These are phyloP conservation scores for Trypanosoma boissoni DNA, from an alignment of 208 protist genomes.

Conservation along the genomic window DNA sequence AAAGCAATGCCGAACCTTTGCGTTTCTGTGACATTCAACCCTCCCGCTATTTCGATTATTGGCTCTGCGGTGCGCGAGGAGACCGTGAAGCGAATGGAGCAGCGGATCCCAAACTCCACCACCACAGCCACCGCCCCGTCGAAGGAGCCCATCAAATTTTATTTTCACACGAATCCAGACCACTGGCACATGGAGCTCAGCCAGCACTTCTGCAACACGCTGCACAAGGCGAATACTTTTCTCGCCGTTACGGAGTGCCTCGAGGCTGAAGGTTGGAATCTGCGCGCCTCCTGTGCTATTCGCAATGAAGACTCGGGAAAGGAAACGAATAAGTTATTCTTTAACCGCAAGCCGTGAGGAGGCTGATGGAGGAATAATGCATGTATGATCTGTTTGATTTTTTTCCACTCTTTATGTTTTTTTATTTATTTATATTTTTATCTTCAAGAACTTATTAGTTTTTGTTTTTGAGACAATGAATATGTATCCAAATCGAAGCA, in stretches of 20 bases:
- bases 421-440: conserved; percentile 17
- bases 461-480: not conserved
- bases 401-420: not conserved
- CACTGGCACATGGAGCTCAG: conserved; percentile 88
- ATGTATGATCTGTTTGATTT: not conserved
- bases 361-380: not conserved
- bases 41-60: conserved; percentile 82
- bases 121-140: conserved; percentile 68
- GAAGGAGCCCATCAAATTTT: conserved; percentile 74
- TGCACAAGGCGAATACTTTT: conserved; percentile 81
- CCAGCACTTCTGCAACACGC: conserved; percentile 90
- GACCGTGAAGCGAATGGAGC: conserved; percentile 80
- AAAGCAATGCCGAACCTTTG: conserved; percentile 88
- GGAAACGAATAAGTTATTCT: conserved; percentile 86
- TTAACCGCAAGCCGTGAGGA: conserved; percentile 36
- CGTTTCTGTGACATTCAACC: conserved; percentile 89
- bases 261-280: conserved; percentile 82
- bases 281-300: conserved; percentile 72
- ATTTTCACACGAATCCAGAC: conserved; percentile 69
- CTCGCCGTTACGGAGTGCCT: conserved; percentile 75
- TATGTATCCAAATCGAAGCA: not conserved
- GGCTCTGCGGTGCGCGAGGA: conserved; percentile 87
- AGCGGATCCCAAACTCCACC: conserved; percentile 61
- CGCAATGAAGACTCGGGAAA: conserved; percentile 36
- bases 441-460: conserved; percentile 8